phyloP scores from a whole-genome alignment of 352 stramenopile genomes.

The Phytophthora fragariae region DNA sequence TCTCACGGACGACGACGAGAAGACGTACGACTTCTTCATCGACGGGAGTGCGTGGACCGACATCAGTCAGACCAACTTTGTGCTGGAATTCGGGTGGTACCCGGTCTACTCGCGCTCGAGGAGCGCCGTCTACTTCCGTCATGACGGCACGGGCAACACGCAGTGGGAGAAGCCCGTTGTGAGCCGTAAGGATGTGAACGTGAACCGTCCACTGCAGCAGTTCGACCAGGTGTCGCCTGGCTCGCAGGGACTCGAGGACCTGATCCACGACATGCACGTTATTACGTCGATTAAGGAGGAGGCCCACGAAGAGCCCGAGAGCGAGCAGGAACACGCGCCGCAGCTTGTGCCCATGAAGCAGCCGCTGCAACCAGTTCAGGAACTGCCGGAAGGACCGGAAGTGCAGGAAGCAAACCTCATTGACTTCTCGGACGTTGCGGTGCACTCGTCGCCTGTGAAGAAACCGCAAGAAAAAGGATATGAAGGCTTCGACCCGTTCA shows the following conservation, averaged over 20 bases:
- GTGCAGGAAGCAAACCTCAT: slow-evolving; percentile 61
- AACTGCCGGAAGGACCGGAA: slow-evolving; percentile 35
- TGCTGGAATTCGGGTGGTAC: slow-evolving; percentile 80
- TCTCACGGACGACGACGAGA: slow-evolving; percentile 65
- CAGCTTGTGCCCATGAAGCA: slow-evolving; percentile 40
- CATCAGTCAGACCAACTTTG: slow-evolving; percentile 84
- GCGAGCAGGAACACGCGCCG: slow-evolving; percentile 30
- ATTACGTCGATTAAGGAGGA: slow-evolving; percentile 27
- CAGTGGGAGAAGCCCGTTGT: slow-evolving; percentile 84
- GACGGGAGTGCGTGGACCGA: slow-evolving; percentile 76
- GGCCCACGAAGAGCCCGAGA: slow-evolving; percentile 34
- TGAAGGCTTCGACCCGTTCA: slow-evolving; percentile 56
- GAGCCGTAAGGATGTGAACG: slow-evolving; percentile 50
- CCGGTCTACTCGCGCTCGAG: slow-evolving; percentile 82
- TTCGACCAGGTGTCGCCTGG: slow-evolving; percentile 46
- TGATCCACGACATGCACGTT: slow-evolving; percentile 34
- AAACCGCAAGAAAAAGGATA: slow-evolving; percentile 26
- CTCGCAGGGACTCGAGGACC: slow-evolving; percentile 41
- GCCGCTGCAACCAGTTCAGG: slow-evolving; percentile 39
- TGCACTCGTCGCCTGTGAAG: slow-evolving; percentile 53
- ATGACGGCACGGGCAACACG: slow-evolving; percentile 65
- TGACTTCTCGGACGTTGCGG: slow-evolving; percentile 70
- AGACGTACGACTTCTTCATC: slow-evolving; percentile 82
- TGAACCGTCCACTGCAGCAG: slow-evolving; percentile 38
- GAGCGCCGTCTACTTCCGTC: slow-evolving; percentile 78